Base-by-base conservation (phyloP, 2,329 filamentous ascomycete species). In the Clarireedia homoeocarpa region DNA sequence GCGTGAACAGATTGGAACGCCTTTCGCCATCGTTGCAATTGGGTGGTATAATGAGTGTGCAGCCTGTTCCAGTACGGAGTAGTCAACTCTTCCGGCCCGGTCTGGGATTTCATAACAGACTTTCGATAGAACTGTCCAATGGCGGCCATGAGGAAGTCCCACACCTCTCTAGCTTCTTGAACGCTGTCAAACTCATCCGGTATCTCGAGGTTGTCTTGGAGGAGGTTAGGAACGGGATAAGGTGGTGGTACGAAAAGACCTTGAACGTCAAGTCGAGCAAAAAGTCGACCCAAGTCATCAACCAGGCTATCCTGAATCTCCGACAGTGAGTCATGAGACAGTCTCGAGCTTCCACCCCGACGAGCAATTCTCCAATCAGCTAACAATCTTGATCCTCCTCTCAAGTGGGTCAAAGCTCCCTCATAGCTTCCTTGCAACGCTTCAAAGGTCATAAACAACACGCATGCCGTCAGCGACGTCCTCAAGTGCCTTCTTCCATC, bases 261-360 rank as follows among this genome's bases (percentile, higher is more conserved):
- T 53, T 68, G 66, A 6, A 66, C 63, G 48, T 68, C 66, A 9
- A 68, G 61, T 26, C 66, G 63, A 46, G 66, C 65, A 42, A 68
- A 68, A 63, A 68, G 65, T 5, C 65, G 55, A 6, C 66, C 66
- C 12, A 68, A 57, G 53, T 68, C 66, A 58, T 68, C 66, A 14
- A 68, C 61, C 12, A 68, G 51, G 34, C 64, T 66, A 59, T 68
- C 66, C 48, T 68, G 66, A 49, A 68, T 67, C 38, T 68, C 65
- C 2, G 66, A 68, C 23, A 67, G 57, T 5, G 66, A 68, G 51
- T 68, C 66, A 46, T 68, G 66, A 17, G 66, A 68, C n/a, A 68
- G 50, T 30, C 65, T 51, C 9, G 63, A 64, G 40, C 62, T 63
- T 57, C 62, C 59, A 3, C 66, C 66, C 45, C 64, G 58, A 7